Evolutionary conservation across 2,329 filamentous ascomycete species (phyloP).

Genomic region (Trichoderma lentiforme): DNA sequence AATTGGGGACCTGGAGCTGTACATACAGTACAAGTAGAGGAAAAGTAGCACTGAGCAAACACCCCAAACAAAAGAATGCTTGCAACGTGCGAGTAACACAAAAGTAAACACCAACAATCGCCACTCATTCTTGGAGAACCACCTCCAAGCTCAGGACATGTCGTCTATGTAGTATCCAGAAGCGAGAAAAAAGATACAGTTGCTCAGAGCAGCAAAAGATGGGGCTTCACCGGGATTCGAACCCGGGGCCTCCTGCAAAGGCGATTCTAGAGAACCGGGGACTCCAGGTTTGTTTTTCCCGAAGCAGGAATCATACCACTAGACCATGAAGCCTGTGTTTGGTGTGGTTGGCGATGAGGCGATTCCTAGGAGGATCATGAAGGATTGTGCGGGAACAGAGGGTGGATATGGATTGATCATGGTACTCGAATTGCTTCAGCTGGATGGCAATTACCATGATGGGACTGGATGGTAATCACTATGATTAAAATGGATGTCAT

Average conservation of each 20-base stretch:
- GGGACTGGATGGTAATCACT: not conserved
- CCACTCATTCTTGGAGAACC: not conserved
- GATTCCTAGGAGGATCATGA: not conserved
- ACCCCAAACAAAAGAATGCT: not conserved
- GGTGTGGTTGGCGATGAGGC: not conserved
- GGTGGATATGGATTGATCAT: not conserved
- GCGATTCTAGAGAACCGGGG: conserved; percentile 22
- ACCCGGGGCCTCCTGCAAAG: conserved; percentile 25
- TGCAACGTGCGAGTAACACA: not conserved
- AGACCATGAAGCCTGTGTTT: conserved; percentile 16
- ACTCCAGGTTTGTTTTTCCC: conserved; percentile 15
- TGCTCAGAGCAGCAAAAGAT: conserved; percentile 3
- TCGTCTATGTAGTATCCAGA: not conserved
- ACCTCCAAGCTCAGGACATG: not conserved
- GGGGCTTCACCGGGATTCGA: conserved; percentile 23
- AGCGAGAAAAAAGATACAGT: not conserved
- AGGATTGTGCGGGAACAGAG: not conserved
- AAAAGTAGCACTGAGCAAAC: not conserved
- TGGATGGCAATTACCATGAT: not conserved
- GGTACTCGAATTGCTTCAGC: not conserved
- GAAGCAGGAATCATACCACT: conserved; percentile 18
- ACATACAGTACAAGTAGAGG: not conserved
- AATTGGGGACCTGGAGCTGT: not conserved
- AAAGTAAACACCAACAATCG: not conserved
- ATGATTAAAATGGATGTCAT: not conserved